A percentile compares a stretch with the other conserved stretches of the same genome.
Evolutionary conservation across 2,329 filamentous ascomycete species (phyloP).

Genomic region (Colletotrichum tamarilloi): DNA sequence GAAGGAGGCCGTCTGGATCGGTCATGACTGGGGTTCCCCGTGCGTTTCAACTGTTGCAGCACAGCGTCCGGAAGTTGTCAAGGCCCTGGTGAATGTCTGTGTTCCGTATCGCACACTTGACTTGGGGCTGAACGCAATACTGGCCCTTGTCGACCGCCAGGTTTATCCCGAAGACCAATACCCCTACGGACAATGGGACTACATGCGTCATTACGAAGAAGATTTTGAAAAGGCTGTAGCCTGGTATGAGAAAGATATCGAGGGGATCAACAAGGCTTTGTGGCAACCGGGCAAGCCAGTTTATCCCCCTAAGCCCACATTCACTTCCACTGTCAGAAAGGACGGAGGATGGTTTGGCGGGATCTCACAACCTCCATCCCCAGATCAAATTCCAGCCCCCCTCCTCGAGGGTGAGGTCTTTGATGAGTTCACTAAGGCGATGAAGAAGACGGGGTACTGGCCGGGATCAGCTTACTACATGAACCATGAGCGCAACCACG

Average conservation of each 20-base stretch:
- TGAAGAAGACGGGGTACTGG: constrained; percentile 89
- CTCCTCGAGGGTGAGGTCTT: constrained; percentile 54
- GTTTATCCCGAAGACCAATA: constrained; percentile 57
- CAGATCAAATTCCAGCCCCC: constrained; percentile 1
- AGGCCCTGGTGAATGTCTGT: constrained; percentile 39
- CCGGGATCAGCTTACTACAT: constrained; percentile 45
- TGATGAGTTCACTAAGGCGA: constrained; percentile 83
- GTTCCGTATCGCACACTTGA: constrained; percentile 56
- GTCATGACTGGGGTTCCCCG: constrained; percentile 55
- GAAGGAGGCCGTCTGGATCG: constrained; percentile 57
- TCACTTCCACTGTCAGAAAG: constrained; percentile 19
- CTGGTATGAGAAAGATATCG: constrained; percentile 37
- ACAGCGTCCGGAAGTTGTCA: constrained; percentile 40
- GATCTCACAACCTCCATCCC: constrained; percentile 1
- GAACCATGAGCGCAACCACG: constrained; percentile 54
- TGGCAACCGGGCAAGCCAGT: constrained; percentile 9
- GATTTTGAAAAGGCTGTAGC: constrained; percentile 38
- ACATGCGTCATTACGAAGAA: constrained; percentile 42
- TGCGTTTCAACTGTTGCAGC: constrained; percentile 42
- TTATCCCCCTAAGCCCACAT: constrained; percentile 16
- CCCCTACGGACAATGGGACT: constrained; percentile 47
- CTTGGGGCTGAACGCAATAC: constrained; percentile 48
- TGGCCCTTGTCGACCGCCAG: constrained; percentile 52
- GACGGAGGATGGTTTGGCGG: constrained; percentile 37
- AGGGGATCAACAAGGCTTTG: constrained; percentile 32